Base-by-base conservation (phyloP, 208 protist species). In the Acanthamoeba polyphaga region DNA sequence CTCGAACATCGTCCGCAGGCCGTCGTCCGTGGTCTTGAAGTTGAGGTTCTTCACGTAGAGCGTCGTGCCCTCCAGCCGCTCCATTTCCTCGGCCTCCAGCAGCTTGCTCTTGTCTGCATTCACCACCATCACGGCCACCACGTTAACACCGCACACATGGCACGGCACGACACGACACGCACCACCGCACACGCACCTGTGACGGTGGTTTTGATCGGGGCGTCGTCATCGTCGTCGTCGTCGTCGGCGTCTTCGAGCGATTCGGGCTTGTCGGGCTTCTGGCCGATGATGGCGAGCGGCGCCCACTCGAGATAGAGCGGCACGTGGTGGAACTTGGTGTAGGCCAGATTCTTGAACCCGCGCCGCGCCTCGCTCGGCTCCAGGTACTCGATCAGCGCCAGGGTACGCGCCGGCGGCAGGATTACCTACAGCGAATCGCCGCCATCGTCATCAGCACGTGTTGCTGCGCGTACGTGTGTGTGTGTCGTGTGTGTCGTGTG, bases 231-330 rank as follows among this genome's bases (percentile, higher is more conserved):
- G 1, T 32, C 60, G 17, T 90, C 60, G 8, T 90, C 66, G 66
- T 68, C 22, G 34, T 94, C 51, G 27, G 24, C 27, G n/a, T 51
- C n/a, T 72, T 94, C 4, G 32, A 34, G 34, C 24, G 64, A 12
- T 38, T 17, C 34, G n/a, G 32, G 27, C 49, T 29, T 12, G 2
- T 19, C 64, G 32, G 87, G 46, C 32, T 62, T 74, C 32, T 92
- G 24, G 13, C 32, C 90, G 78, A 87, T 49, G 5, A 98, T 72
- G 19, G 97, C 98, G 13, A 99, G 97, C 13, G 99, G 99, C 9
- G 99, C 99, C 99, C 99, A 99, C 96, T 99, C 99, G 2, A 99
- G 96, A 95, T 99, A 99, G 2, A 99, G 96, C 34, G 99, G 99
- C 10, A 98, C 95, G 70, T 97, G 96, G 76, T 99, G 96, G 95